Evolutionary conservation across 1,284 basidiomycete genomes (phyloP), one percentile per base, ranked within the genome.

Genomic region (Anthracocystis walkeri): DNA sequence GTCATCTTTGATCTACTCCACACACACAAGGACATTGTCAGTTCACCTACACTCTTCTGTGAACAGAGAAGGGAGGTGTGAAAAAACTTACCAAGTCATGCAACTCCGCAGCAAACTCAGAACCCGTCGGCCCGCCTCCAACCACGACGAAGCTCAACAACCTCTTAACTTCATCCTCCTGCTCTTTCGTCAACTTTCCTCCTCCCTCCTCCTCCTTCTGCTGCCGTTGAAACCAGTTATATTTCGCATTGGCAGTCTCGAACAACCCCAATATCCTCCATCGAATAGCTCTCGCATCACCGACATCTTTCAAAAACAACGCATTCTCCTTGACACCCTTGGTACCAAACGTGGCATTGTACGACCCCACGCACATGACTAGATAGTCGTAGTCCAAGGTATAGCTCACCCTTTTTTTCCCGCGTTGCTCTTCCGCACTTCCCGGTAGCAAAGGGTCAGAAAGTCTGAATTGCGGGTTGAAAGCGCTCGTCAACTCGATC

Each of bases 331-430:
- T 79, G 35, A 87, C 82, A 2, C 85, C 85, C 4, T 80, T 73
- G 55, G 89, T 86, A 64, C 90, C 91, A 63, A 88, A 89, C 0
- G 86, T 94, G 79, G 93, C 92, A 1, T 90, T 90, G 85, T 95
- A 94, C 56, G 91, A 90, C 0, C 94, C 94, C 1, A 93, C 92
- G 2, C 92, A 90, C 58, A 95, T 90, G 49, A 95, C 90, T 7
- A 96, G 88, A 84, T 92, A 92, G 86, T 95, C 93, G 80, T 72
- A 82, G 3, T 49, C 31, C 2, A 82, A 29, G 20, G 53, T 35
- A 20, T 77, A 81, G 40, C 21, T 53, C 2, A 21, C 33, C 27
- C 52, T 7, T 10, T 20, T 57, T 12, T 6, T 20, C 38, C 20
- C 25, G 29, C 29, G 4, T 38, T 58, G 23, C 41, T 16, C 57